Percentiles rank a stretch among this genome's conserved stretches.
phyloP scores from a whole-genome alignment of 495 filamentous ascomycete genomes.

The Jackrogersella minutella region DNA sequence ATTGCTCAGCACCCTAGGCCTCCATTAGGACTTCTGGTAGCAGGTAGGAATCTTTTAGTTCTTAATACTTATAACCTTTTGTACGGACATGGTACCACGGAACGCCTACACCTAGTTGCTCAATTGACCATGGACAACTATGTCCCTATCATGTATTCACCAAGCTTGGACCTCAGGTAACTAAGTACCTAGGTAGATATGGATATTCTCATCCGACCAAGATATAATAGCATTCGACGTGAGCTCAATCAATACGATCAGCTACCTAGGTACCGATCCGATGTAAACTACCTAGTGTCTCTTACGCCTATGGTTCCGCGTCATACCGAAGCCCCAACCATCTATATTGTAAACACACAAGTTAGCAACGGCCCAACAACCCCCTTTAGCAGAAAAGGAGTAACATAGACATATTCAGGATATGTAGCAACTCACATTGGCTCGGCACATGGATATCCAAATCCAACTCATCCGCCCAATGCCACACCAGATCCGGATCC shows the following conservation, averaged over 20 bases:
- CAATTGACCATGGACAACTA: no score
- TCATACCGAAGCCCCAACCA: conserved; percentile 35
- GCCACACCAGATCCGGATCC: conserved; percentile 73
- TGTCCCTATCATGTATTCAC: no score
- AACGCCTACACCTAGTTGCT: no score
- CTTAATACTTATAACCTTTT: no score
- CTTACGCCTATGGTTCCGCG: conserved; percentile 28
- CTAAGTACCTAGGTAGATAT: no score
- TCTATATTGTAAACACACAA: conserved; percentile 10
- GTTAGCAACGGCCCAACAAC: not conserved
- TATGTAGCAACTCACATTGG: conserved; percentile 49
- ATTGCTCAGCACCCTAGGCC: no score
- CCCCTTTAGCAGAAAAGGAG: not conserved
- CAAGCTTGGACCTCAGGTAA: no score
- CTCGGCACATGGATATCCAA: conserved; percentile 68
- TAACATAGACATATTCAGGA: not conserved
- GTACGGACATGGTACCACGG: no score
- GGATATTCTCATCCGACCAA: not conserved
- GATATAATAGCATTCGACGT: no score
- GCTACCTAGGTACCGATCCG: not conserved
- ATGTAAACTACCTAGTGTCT: not conserved
- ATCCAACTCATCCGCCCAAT: conserved; percentile 72
- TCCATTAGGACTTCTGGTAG: no score
- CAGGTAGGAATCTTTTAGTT: no score
- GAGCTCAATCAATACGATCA: no score